Evolutionary conservation across 495 filamentous ascomycete species (phyloP).

Genomic region (Neurospora intermedia): DNA sequence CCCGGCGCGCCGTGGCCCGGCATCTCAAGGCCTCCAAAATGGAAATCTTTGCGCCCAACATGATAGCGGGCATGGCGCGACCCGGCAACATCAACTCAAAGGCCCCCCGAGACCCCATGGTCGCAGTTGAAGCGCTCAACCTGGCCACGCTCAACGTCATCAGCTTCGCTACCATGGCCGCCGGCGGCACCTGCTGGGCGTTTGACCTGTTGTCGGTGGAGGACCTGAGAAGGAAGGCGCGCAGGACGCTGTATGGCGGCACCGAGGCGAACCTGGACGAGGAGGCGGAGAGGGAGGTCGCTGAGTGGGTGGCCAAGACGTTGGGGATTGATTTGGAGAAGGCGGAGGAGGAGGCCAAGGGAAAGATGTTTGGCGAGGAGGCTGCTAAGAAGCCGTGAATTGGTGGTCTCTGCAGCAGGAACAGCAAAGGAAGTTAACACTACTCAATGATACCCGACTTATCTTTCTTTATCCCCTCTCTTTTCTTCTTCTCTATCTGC

Average conservation of each 20-base stretch:
- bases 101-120: conserved; percentile 33
- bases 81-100: not conserved
- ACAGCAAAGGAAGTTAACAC: not conserved
- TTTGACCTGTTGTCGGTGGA: conserved; percentile 62
- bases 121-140: conserved; percentile 69
- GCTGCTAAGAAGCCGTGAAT: not conserved
- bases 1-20: conserved; percentile 52
- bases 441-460: not conserved
- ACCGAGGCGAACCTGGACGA: conserved; percentile 35
- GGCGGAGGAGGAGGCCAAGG: not conserved
- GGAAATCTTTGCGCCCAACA: conserved; percentile 54
- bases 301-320: conserved; percentile 57
- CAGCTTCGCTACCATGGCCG: conserved; percentile 55
- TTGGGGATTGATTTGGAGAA: conserved; percentile 42
- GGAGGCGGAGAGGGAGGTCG: conserved; percentile 55
- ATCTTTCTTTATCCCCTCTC: not conserved
- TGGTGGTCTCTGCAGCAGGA: not conserved
- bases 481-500: not conserved
- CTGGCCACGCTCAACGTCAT: conserved; percentile 75
- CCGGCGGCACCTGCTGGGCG: conserved; percentile 56
- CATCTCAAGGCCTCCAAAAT: conserved; percentile 46
- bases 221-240: conserved; percentile 48
- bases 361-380: not conserved
- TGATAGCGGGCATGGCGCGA: conserved; percentile 18
- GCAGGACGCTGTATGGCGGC: conserved; percentile 35